Evolutionary conservation across 257 asterid species (phyloP).

Genomic region (Nicotiana benthamiana): DNA sequence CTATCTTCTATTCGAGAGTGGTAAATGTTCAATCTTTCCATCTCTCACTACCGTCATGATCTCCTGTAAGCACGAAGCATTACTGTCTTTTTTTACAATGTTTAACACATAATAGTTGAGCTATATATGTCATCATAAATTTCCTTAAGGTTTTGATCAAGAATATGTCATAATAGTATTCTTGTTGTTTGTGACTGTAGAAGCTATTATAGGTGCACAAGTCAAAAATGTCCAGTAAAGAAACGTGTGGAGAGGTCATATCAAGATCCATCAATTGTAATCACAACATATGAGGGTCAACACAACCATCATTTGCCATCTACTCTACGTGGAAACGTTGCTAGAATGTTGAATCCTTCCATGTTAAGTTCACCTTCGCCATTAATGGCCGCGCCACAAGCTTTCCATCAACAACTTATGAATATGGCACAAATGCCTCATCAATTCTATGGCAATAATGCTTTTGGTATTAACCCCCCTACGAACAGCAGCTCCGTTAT

Average conservation of each 20-base stretch:
- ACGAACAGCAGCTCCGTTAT: background rate
- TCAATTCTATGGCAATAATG: background rate
- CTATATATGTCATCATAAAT: background rate
- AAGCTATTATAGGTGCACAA: conserved; percentile 83
- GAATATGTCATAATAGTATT: background rate
- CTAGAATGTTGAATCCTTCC: conserved; percentile 49
- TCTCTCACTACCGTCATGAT: background rate
- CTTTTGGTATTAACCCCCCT: background rate
- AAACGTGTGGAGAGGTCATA: conserved; percentile 66
- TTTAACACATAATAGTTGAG: background rate
- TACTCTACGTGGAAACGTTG: conserved; percentile 51
- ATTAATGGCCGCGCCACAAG: background rate
- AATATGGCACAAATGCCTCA: conserved; percentile 5
- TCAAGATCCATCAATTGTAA: conserved; percentile 59
- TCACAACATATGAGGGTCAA: conserved; percentile 78
- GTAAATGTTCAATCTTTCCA: background rate
- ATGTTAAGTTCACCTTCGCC: conserved; percentile 32
- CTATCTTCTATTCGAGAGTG: background rate
- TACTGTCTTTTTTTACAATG: background rate
- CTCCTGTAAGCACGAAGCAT: background rate
- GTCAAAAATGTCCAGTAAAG: conserved; percentile 70
- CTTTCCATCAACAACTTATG: conserved; percentile 34
- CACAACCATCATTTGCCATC: conserved; percentile 75
- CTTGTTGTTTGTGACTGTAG: conserved; percentile 19
- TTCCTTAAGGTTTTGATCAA: background rate